A percentile compares a stretch with the other conserved stretches of the same genome.
These are phyloP conservation scores for Melastoma candidum DNA, from an alignment of 441 rosid species.

Conservation along the genomic window DNA sequence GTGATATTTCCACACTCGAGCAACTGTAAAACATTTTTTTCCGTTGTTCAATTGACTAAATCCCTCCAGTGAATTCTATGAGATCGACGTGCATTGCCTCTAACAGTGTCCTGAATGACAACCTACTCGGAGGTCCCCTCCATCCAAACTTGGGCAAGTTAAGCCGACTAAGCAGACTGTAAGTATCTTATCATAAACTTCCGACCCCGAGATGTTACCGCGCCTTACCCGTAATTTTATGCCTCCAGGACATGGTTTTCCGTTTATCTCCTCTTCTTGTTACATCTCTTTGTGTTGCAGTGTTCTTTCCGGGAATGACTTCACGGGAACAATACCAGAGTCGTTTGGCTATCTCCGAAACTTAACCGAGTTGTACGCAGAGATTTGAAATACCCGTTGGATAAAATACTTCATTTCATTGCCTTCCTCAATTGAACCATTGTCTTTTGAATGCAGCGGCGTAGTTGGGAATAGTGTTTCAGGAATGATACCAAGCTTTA, in stretches of 20 bases:
- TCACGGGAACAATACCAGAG: constrained; percentile 59
- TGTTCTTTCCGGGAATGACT: constrained; percentile 52
- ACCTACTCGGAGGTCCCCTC: constrained; percentile 49
- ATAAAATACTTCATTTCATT: not conserved
- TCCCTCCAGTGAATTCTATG: too few relatives aligned
- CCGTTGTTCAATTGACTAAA: not conserved
- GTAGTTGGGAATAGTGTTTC: constrained; percentile 66
- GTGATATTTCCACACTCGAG: constrained; percentile 39
- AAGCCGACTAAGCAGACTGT: constrained; percentile 40
- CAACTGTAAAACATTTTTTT: constrained; percentile 37
- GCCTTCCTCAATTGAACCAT: not conserved
- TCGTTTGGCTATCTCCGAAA: constrained; percentile 46
- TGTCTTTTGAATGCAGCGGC: constrained; percentile 38
- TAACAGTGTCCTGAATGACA: constrained; percentile 53
- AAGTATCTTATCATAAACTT: constrained; percentile 12
- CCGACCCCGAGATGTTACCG: too few relatives aligned
- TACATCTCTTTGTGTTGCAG: constrained; percentile 17
- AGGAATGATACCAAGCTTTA: constrained; percentile 69
- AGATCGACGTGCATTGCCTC: constrained; percentile 7
- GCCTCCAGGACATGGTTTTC: not conserved
- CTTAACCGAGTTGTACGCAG: constrained; percentile 68
- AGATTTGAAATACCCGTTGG: too few relatives aligned
- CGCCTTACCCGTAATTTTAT: not conserved
- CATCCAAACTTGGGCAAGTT: constrained; percentile 56
- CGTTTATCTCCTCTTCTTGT: not conserved